Percentiles rank a stretch among this genome's conserved stretches.
Evolutionary conservation across 2,329 filamentous ascomycete genomes (phyloP).

Genomic region (Diplodia seriata): DNA sequence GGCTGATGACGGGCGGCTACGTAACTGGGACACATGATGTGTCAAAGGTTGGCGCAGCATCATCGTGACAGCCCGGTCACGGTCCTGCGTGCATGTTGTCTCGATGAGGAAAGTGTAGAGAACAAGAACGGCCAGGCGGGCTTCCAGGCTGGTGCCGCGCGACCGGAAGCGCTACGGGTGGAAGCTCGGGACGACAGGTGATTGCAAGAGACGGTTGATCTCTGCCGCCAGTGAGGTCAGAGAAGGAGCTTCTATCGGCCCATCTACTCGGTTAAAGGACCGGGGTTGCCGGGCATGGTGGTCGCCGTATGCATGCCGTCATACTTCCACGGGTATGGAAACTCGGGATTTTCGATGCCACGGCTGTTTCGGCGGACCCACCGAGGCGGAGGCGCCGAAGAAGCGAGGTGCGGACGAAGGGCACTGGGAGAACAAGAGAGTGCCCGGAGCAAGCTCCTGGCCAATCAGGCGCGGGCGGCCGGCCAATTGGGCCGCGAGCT

Average conservation of each 20-base stretch:
- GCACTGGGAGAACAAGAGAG: not conserved
- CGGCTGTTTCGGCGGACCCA: slow-evolving; percentile 7
- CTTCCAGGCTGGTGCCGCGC: not conserved
- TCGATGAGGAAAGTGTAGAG: not conserved
- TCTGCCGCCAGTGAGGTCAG: not conserved
- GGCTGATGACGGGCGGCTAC: not conserved
- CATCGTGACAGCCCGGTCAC: not conserved
- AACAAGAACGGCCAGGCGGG: not conserved
- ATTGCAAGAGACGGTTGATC: slow-evolving; percentile 7
- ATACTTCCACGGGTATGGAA: slow-evolving; percentile 10
- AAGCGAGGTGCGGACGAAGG: slow-evolving; percentile 11
- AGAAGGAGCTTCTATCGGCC: slow-evolving; percentile 12
- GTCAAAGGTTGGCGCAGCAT: not conserved
- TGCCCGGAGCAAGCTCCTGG: slow-evolving; percentile 15
- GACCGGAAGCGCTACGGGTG: slow-evolving; percentile 11
- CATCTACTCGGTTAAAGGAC: slow-evolving; percentile 23
- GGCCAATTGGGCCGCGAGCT: not conserved
- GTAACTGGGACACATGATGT: not conserved
- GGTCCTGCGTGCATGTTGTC: not conserved
- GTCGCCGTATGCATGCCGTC: slow-evolving; percentile 4
- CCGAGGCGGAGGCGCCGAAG: slow-evolving; percentile 15
- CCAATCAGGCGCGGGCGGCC: slow-evolving; percentile 11
- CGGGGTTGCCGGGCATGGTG: not conserved
- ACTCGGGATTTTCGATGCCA: slow-evolving; percentile 15
- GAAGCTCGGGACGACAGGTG: slow-evolving; percentile 9